These are phyloP conservation scores for Pestalotiopsis sp. DNA, from an alignment of 2,329 filamentous ascomycete species.

Conservation along the genomic window DNA sequence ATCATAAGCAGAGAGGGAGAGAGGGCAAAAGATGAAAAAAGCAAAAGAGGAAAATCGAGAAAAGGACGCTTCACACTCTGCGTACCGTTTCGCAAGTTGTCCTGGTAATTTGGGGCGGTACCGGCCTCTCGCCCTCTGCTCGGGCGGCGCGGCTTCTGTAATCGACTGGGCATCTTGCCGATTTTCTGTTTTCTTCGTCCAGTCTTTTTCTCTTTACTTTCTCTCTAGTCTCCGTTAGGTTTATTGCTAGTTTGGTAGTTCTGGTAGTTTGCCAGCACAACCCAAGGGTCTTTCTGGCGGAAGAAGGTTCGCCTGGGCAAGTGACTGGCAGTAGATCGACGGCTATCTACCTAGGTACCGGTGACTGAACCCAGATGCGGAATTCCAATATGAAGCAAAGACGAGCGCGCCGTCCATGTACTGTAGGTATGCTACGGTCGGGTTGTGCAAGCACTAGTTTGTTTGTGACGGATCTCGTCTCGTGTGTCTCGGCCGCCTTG, in stretches of 20 bases:
- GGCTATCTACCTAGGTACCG: background rate
- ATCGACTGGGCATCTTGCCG: conserved; percentile 8
- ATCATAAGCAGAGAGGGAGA: background rate
- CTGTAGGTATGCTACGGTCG: background rate
- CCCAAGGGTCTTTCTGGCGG: background rate
- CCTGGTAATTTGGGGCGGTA: conserved; percentile 7
- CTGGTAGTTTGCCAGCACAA: background rate
- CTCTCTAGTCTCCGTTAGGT: background rate
- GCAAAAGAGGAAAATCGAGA: background rate
- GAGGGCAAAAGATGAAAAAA: background rate
- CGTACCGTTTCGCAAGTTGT: conserved; percentile 11
- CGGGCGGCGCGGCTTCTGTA: conserved; percentile 10
- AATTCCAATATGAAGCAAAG: background rate
- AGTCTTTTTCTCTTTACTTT: background rate
- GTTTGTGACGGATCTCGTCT: background rate
- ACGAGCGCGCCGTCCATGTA: background rate
- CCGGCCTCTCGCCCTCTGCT: background rate
- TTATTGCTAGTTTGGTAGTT: background rate
- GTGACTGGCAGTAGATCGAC: background rate
- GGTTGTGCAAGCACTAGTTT: background rate
- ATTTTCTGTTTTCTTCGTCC: background rate
- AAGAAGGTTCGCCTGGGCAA: background rate
- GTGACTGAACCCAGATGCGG: background rate
- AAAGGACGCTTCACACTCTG: background rate
- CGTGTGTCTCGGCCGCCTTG: background rate